Base-by-base conservation (phyloP, 371 early-diverging fungal species). In the Mortierella sp. region DNA sequence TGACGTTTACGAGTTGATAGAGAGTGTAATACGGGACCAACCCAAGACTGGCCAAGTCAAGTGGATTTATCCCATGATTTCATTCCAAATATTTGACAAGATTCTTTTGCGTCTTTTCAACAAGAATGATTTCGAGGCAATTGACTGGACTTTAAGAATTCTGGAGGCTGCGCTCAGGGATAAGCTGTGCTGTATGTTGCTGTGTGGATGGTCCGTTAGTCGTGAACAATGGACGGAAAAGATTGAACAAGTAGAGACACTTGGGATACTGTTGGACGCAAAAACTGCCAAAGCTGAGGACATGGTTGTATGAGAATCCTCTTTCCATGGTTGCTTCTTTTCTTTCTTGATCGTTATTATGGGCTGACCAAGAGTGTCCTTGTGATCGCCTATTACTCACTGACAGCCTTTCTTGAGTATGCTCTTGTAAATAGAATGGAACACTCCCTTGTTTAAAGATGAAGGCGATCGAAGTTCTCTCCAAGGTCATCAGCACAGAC, bases 191-290 rank as follows among this genome's bases (percentile, higher is more conserved):
- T 62, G 68, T 12, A 64, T 64, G 19, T 12, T 71, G 25, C 26
- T 71, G 12, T 53, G 67, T 26, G 76, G 76, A 2, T 76, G 71
- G 72, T 71, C 71, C 21, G 45, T 67, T 25, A 63, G 60, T 14
- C 43, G 60, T 19, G 21, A 29, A 18, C 52, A 21, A 18, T 76
- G 71, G 76, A 60, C 56, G 9, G 52, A 53, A 15, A 26, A 45
- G 0, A 61, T 76, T 23, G n/a, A 52, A 15, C 62, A 64, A 19
- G 58, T 76, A 25, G 65, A 64, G 5, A 67, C 58, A 1, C 26
- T 76, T 28, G 43, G 50, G 1, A 67, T 48, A 18, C 19, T 76
- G 6, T 43, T 76, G 9, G 61, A 52, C 2, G 50, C 64, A 26
- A 56, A 71, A 29, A 14, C 72, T 4, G 62, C 25, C 18, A 37